Conservation (phyloP, 805 yeast species). For the Kluyveromyces aestuarii region DNA sequence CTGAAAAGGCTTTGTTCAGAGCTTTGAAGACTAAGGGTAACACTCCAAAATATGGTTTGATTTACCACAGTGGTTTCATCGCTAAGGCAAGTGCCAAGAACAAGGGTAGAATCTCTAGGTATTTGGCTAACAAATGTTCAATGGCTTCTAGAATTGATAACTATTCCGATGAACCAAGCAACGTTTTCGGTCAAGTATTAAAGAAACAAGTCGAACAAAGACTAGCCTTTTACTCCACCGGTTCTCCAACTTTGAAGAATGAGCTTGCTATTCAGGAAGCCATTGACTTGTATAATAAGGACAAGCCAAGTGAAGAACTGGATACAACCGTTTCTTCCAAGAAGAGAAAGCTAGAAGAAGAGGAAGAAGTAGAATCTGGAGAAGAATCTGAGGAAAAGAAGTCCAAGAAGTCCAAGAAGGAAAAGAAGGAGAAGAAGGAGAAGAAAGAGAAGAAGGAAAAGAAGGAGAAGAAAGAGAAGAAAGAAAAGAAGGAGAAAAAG, state of each 20-base stretch:
- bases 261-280: slow-evolving; percentile 92
- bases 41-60: slow-evolving; percentile 93
- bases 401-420: slow-evolving; percentile 39
- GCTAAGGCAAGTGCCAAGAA: slow-evolving; percentile 93
- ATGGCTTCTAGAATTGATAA: slow-evolving; percentile 98
- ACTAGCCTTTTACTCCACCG: slow-evolving; percentile 90
- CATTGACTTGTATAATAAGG: slow-evolving; percentile 49
- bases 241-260: slow-evolving; percentile 94
- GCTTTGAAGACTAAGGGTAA: slow-evolving; percentile 95
- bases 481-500: slow-evolving; percentile 31
- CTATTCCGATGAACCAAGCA: slow-evolving; percentile 89
- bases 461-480: slow-evolving; percentile 35
- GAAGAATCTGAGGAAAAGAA: slow-evolving; percentile 32
- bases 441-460: slow-evolving; percentile 44
- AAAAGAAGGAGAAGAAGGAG: slow-evolving; percentile 39
- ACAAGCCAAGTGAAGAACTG: slow-evolving; percentile 37
- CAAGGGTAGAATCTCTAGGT: slow-evolving; percentile 98
- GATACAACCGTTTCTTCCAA: slow-evolving; percentile 20
- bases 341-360: slow-evolving; percentile 25
- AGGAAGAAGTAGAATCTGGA: slow-evolving; percentile 29
- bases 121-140: slow-evolving; percentile 97
- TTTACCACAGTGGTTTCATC: slow-evolving; percentile 89
- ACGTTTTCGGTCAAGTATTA: slow-evolving; percentile 80
- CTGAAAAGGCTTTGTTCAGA: slow-evolving; percentile 93
- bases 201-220: slow-evolving; percentile 98